These are phyloP conservation scores for Apiotrichum porosum DNA, from an alignment of 1,284 basidiomycete genomes.

Conservation along the genomic window DNA sequence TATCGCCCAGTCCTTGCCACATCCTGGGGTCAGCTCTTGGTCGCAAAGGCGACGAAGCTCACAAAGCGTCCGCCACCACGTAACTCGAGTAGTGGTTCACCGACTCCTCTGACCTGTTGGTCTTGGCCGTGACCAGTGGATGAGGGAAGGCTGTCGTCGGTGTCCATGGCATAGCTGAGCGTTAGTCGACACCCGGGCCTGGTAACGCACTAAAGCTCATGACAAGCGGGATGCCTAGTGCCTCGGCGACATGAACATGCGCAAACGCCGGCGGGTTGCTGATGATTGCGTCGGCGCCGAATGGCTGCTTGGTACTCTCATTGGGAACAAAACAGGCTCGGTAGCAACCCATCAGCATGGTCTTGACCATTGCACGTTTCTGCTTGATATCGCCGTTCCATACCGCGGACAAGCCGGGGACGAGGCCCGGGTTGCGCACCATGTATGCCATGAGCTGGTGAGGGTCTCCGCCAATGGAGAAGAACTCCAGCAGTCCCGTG, in stretches of 20 bases:
- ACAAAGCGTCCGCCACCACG: slow-evolving; percentile 55
- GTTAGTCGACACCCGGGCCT: slow-evolving; percentile 5
- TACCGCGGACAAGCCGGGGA: slow-evolving; percentile 37
- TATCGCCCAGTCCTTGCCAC: slow-evolving; percentile 54
- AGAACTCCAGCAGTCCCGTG: slow-evolving; percentile 38
- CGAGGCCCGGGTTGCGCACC: slow-evolving; percentile 45
- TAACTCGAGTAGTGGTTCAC: slow-evolving; percentile 60
- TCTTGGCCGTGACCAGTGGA: slow-evolving; percentile 58
- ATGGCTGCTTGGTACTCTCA: slow-evolving; percentile 50
- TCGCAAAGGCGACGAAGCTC: slow-evolving; percentile 4
- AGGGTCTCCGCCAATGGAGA: slow-evolving; percentile 43
- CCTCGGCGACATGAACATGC: slow-evolving; percentile 62
- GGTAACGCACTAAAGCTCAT: slow-evolving; percentile 42
- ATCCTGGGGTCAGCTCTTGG: slow-evolving; percentile 3
- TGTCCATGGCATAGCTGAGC: slow-evolving; percentile 63
- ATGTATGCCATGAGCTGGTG: slow-evolving; percentile 47
- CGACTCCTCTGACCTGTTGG: slow-evolving; percentile 53
- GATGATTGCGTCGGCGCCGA: slow-evolving; percentile 61
- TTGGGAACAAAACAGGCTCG: slow-evolving; percentile 55
- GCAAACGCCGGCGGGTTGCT: slow-evolving; percentile 63
- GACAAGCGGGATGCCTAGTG: slow-evolving; percentile 58
- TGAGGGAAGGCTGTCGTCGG: slow-evolving; percentile 62
- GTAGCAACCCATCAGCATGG: slow-evolving; percentile 61
- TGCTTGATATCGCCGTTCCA: slow-evolving; percentile 35
- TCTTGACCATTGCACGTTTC: slow-evolving; percentile 40